These are phyloP conservation scores for Carallia brachiata DNA, from an alignment of 345 rosid species.

Conservation along the genomic window DNA sequence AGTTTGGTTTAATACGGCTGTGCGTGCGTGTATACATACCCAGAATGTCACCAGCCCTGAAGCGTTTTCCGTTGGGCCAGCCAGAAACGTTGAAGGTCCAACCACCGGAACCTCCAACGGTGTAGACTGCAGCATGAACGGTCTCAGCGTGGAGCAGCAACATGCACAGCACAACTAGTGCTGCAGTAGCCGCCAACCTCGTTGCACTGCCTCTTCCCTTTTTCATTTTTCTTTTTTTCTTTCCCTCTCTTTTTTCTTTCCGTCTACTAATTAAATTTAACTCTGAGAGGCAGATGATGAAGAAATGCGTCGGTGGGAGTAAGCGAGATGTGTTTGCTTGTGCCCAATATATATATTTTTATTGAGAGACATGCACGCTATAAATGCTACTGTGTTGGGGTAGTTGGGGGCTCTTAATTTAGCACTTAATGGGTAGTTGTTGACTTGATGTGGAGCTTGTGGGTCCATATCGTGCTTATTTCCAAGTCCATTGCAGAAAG, in stretches of 20 bases:
- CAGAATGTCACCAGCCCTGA: conserved; percentile 43
- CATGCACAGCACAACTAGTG: conserved; percentile 24
- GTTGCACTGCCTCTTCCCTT: conserved; percentile 58
- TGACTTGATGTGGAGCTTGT: not conserved
- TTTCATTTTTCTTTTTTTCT: conserved; percentile 14
- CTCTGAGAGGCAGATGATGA: not conserved
- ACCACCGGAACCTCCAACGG: conserved; percentile 43
- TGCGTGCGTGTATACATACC: conserved; percentile 9
- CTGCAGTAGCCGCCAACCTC: conserved; percentile 5
- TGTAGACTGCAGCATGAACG: conserved; percentile 33
- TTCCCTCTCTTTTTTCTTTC: no score
- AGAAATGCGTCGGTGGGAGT: no score
- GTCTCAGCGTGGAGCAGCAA: conserved; percentile 24
- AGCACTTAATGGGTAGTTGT: not conserved
- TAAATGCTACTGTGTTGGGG: no score
- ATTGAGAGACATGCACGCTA: no score
- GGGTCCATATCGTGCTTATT: not conserved
- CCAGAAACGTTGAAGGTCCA: conserved; percentile 33
- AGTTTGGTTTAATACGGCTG: not conserved
- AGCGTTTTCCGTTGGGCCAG: conserved; percentile 43
- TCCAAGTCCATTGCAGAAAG: not conserved
- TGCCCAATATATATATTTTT: fast-evolving
- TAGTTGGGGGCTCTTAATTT: no score
- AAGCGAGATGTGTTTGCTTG: no score
- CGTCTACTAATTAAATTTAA: not conserved